A percentile compares a stretch with the other conserved stretches of the same genome.
phyloP scores from a whole-genome alignment of 768 basidiomycete genomes.

The Amanita pallidorosea region DNA sequence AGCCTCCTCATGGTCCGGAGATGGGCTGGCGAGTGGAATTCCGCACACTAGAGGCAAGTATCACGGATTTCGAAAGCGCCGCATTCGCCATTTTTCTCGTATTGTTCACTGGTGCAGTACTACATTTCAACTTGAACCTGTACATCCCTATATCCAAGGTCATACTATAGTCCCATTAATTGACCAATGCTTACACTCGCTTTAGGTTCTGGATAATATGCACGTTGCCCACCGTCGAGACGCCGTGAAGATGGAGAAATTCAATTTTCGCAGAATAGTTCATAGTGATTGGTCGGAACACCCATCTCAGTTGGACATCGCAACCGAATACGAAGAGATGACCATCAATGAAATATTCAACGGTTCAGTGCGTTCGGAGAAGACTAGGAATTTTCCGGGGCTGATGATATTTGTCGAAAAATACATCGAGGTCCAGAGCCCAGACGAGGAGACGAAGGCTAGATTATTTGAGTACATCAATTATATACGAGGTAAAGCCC shows the following conservation, averaged over 20 bases:
- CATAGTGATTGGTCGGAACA: not conserved
- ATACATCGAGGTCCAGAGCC: not conserved
- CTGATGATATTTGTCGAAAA: conserved; percentile 2
- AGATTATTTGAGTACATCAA: not conserved
- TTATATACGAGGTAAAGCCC: conserved; percentile 3
- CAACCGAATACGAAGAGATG: conserved; percentile 4
- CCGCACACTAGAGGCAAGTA: conserved; percentile 5
- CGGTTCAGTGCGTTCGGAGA: not conserved
- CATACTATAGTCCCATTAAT: not conserved
- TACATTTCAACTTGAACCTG: conserved; percentile 7
- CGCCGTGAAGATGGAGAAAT: not conserved
- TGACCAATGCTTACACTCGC: not conserved
- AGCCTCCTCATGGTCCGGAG: conserved; percentile 1
- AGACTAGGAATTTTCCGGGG: not conserved
- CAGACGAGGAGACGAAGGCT: not conserved
- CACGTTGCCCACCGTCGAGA: not conserved
- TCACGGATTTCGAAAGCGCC: conserved; percentile 8
- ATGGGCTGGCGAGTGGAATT: conserved; percentile 8
- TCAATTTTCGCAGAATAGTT: conserved; percentile 4
- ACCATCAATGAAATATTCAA: conserved; percentile 8
- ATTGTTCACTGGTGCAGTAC: conserved; percentile 3
- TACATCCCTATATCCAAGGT: conserved; percentile 8
- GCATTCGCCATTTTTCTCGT: conserved; percentile 8
- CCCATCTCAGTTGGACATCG: not conserved
- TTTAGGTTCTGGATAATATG: conserved; percentile 5